Evolutionary conservation across 768 basidiomycete genomes (phyloP).

Genomic region (Suillus hirtellus): DNA sequence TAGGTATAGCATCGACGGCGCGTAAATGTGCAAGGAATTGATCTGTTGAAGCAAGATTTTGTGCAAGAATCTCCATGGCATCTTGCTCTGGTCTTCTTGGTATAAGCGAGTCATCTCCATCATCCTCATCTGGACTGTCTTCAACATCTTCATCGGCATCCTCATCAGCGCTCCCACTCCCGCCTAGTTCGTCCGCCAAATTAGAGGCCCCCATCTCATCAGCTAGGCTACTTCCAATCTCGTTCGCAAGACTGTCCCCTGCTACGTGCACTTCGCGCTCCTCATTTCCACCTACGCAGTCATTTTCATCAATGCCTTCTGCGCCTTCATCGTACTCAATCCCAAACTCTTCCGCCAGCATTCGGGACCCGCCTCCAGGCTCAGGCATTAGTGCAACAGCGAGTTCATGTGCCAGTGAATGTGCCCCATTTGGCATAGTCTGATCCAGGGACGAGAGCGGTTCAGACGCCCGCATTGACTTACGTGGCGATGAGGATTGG

Average conservation of each 20-base stretch:
- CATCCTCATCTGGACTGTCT: slow-evolving; percentile 25
- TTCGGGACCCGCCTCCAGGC: slow-evolving; percentile 66
- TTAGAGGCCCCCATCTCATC: slow-evolving; percentile 32
- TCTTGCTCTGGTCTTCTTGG: slow-evolving; percentile 42
- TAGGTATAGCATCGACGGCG: slow-evolving; percentile 59
- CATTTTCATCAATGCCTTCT: slow-evolving; percentile 68
- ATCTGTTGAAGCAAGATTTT: slow-evolving; percentile 76
- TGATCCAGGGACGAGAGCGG: slow-evolving; percentile 36
- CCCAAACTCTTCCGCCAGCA: slow-evolving; percentile 86
- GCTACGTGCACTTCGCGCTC: slow-evolving; percentile 26
- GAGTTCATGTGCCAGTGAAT: slow-evolving; percentile 84
- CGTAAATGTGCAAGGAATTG: slow-evolving; percentile 74
- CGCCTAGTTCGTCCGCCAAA: slow-evolving; percentile 39
- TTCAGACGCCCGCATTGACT: slow-evolving; percentile 15
- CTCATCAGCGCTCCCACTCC: slow-evolving; percentile 15
- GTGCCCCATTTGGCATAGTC: slow-evolving; percentile 34
- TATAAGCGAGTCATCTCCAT: slow-evolving; percentile 27
- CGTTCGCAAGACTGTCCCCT: slow-evolving; percentile 25
- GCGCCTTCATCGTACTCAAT: slow-evolving; percentile 88
- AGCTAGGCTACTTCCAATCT: slow-evolving; percentile 22
- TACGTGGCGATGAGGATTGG: slow-evolving; percentile 8
- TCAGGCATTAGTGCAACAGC: slow-evolving; percentile 88
- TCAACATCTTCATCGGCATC: slow-evolving; percentile 17
- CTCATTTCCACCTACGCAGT: slow-evolving; percentile 31
- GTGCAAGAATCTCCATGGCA: slow-evolving; percentile 70